Conservation (phyloP, 1,284 basidiomycete genomes). For the Peniophora sp. region DNA sequence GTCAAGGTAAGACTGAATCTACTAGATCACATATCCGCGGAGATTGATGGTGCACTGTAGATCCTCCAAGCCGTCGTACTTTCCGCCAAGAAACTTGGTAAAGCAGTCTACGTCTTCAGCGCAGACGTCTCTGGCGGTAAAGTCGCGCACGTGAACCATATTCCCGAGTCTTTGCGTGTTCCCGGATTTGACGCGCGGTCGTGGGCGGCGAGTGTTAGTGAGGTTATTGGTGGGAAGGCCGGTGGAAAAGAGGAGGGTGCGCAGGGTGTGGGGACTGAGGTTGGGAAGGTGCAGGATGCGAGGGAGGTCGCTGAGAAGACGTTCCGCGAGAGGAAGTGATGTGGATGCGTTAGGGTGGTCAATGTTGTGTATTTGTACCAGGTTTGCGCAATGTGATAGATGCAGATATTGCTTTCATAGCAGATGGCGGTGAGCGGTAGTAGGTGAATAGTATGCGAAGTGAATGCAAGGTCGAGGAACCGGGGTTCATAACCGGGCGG, state of each 20-base stretch:
- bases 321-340: background rate
- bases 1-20: constrained; percentile 65
- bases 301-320: background rate
- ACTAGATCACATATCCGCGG: too few relatives aligned
- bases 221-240: constrained; percentile 85
- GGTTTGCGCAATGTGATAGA: too few relatives aligned
- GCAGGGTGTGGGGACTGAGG: background rate
- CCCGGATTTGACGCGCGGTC: constrained; percentile 71
- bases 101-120: constrained; percentile 87
- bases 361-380: too few relatives aligned
- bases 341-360: too few relatives aligned
- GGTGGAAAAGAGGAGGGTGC: constrained; percentile 69
- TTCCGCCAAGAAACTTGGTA: constrained; percentile 73
- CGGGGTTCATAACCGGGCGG: too few relatives aligned
- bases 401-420: too few relatives aligned
- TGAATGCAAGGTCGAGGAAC: too few relatives aligned
- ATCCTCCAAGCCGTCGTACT: constrained; percentile 70
- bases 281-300: background rate
- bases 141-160: constrained; percentile 84
- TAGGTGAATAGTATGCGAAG: too few relatives aligned
- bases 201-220: constrained; percentile 77
- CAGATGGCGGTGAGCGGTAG: too few relatives aligned
- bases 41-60: constrained; percentile 25
- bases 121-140: constrained; percentile 63
- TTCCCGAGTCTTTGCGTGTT: constrained; percentile 58